A percentile compares a stretch with the other conserved stretches of the same genome.
phyloP scores from a whole-genome alignment of 495 filamentous ascomycete genomes.

The Ramalina peruviana region DNA sequence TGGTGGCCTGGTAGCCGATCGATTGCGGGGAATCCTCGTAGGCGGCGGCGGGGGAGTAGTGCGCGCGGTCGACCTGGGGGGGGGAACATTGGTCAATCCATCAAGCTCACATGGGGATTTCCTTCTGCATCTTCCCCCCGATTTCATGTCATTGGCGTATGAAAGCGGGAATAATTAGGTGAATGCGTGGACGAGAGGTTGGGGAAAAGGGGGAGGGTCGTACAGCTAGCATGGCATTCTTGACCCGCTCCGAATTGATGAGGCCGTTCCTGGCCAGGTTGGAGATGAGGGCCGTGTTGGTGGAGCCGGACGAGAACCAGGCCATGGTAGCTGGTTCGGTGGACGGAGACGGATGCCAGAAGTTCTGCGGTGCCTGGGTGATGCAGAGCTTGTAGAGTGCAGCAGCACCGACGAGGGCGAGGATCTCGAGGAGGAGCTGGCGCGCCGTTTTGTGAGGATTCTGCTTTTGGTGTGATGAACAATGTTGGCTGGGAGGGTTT shows the following conservation, averaged over 20 bases:
- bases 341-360: background rate
- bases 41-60: conserved; percentile 55
- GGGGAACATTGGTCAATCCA: background rate
- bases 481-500: no score
- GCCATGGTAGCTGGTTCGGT: conserved; percentile 48
- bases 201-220: conserved; percentile 7
- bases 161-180: background rate
- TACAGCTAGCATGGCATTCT: conserved; percentile 66
- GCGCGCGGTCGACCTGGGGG: conserved; percentile 69
- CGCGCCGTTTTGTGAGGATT: background rate
- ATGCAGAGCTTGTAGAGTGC: conserved; percentile 1
- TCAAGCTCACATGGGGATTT: no score
- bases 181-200: conserved; percentile 2
- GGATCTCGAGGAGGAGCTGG: background rate
- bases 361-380: background rate
- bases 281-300: conserved; percentile 64
- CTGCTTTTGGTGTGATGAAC: background rate
- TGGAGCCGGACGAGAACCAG: conserved; percentile 70
- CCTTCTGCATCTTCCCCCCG: no score
- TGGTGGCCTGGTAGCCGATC: conserved; percentile 81
- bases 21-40: conserved; percentile 86
- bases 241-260: conserved; percentile 57
- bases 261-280: conserved; percentile 61
- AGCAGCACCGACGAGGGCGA: background rate
- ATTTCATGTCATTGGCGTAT: no score